These are phyloP conservation scores for Musa acuminata DNA, from an alignment of 176 grass and related monocot species.

Conservation along the genomic window DNA sequence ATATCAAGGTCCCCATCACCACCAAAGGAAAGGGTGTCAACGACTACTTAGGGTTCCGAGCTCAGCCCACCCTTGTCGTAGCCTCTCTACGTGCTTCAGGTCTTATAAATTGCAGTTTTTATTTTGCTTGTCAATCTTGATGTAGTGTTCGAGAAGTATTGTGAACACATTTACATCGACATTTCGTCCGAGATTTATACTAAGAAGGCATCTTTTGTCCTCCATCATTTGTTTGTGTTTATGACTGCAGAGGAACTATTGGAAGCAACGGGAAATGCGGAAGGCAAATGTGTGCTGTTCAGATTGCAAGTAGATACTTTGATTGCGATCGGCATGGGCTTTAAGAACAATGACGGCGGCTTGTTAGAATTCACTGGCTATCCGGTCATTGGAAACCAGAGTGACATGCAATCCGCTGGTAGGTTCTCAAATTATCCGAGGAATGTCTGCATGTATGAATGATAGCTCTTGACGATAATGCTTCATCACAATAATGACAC, in stretches of 20 bases:
- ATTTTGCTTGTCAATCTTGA: background rate
- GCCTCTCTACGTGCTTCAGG: background rate
- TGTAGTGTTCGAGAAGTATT: too few species aligned
- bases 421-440: background rate
- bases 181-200: too few species aligned
- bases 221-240: too few species aligned
- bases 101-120: background rate
- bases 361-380: constrained; percentile 21
- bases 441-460: too few species aligned
- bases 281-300: constrained; percentile 24
- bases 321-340: constrained; percentile 17
- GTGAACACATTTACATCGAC: too few species aligned
- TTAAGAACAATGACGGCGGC: constrained; percentile 22
- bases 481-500: too few species aligned
- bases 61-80: constrained; percentile 24
- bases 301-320: constrained; percentile 1
- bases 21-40: constrained; percentile 32
- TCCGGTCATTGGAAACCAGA: constrained; percentile 44
- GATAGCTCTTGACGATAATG: too few species aligned
- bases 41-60: constrained; percentile 14
- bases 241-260: background rate
- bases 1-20: constrained; percentile 39
- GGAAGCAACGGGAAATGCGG: constrained; percentile 2
- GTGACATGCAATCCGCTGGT: constrained; percentile 37
- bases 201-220: too few species aligned